Conservation (phyloP, 2,329 filamentous ascomycete genomes). For the Emergomyces pasteurianus region DNA sequence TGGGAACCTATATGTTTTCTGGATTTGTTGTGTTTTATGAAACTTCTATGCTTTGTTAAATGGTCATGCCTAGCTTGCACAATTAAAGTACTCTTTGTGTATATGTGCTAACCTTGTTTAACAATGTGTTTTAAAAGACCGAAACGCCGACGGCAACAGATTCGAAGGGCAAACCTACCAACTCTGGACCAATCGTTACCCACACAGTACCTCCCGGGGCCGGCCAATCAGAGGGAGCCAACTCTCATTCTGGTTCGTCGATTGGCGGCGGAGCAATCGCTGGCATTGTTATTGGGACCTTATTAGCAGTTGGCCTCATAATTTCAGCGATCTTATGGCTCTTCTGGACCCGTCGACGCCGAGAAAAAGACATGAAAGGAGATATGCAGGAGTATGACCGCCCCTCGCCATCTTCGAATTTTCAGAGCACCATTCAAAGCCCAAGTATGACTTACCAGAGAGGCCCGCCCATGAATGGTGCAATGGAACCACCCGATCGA, state of each 20-base stretch:
- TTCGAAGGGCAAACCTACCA: constrained; percentile 9
- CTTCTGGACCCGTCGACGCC: constrained; percentile 28
- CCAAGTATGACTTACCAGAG: neutral
- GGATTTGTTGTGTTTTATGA: neutral
- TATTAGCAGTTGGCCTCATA: constrained; percentile 27
- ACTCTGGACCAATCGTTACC: constrained; percentile 12
- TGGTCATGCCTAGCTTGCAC: neutral
- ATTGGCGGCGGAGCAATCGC: constrained; percentile 32
- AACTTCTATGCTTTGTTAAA: neutral
- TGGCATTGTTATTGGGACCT: constrained; percentile 32
- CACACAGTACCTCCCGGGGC: constrained; percentile 12
- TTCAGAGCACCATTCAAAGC: constrained; percentile 4
- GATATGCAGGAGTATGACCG: constrained; percentile 11
- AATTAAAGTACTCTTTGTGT: neutral
- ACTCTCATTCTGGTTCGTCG: constrained; percentile 13
- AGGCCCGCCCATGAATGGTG: neutral
- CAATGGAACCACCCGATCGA: neutral
- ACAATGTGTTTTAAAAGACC: neutral
- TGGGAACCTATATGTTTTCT: constrained; percentile 6
- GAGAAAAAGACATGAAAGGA: constrained; percentile 5
- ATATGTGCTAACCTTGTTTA: constrained; percentile 4
- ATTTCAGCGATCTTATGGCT: constrained; percentile 28
- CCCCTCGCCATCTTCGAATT: constrained; percentile 10
- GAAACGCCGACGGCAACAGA: constrained; percentile 7
- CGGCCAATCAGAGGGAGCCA: constrained; percentile 10